Conservation (phyloP, 1,139 yeast genomes). For the Arxiozyma telluris region DNA sequence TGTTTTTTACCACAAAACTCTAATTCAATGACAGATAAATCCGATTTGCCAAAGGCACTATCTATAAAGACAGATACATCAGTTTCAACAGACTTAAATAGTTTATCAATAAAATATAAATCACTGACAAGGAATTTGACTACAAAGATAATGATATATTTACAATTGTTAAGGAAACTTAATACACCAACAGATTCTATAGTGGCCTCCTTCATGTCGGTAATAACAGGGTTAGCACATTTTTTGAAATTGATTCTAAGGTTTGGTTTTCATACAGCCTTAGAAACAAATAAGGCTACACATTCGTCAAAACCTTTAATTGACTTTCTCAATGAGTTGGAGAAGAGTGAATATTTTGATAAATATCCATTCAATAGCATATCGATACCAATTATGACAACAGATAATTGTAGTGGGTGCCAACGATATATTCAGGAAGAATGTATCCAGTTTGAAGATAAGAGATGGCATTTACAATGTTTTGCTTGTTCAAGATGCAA, state of each 20-base stretch:
- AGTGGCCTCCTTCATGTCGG: conserved; percentile 62
- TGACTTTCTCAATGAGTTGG: conserved; percentile 47
- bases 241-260: conserved; percentile 78
- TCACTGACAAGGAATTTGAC: conserved; percentile 88
- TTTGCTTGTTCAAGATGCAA: conserved; percentile 53
- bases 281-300: conserved; percentile 53
- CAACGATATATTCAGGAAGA: conserved; percentile 71
- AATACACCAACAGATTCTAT: conserved; percentile 28
- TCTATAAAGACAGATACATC: not conserved
- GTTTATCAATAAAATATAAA: conserved; percentile 29
- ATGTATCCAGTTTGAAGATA: conserved; percentile 53
- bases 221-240: conserved; percentile 90
- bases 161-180: conserved; percentile 60
- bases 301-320: conserved; percentile 58
- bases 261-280: conserved; percentile 67
- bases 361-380: conserved; percentile 38
- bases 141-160: conserved; percentile 67
- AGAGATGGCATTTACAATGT: conserved; percentile 79
- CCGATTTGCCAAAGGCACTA: not conserved
- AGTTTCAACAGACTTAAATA: not conserved
- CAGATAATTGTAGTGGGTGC: conserved; percentile 71
- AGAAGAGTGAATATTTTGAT: conserved; percentile 39
- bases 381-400: conserved; percentile 54
- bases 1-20: conserved; percentile 4
- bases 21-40: not conserved